Base-by-base conservation (phyloP, 176 grass and related monocot species). In the Eleusine indica region DNA sequence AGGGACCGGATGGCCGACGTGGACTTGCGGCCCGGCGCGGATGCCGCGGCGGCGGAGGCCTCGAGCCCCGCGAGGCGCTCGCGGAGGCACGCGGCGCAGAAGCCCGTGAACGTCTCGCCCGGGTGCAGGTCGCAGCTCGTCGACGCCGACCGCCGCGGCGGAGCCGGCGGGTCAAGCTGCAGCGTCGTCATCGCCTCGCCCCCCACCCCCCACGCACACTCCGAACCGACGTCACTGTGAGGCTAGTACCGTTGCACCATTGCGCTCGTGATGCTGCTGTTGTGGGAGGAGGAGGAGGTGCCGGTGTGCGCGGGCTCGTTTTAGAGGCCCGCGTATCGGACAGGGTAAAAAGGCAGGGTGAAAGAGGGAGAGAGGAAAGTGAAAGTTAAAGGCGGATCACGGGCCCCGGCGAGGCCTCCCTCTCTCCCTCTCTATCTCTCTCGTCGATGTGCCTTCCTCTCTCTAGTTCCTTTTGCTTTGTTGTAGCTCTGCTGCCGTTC, bases 61-160 rank as follows among this genome's bases (percentile, higher is more conserved):
- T 97, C 95, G 62, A 97, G 92, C 15, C 95, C 95, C 0, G 89
- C 46, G 71, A 97, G 95, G 70, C 95, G 95, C 79, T 94, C 95
- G 70, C 95, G 95, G 30, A 97, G 90, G 84, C 95, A 97, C 25
- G 95, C 89, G 58, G 86, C 69, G 85, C 95, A 97, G 90, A 97
- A 97, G 7, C 95, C 95, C 5, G 92, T 97, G 68, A 97, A 87
- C 3, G 84, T 54, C 83, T 97, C 92, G 47, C 76, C 92, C 56
- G 95, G 95, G 79, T 97, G 95, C 66, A 97, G 95, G 88, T 94
- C 90, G 67, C 95, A 97, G 80, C 69, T 87, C 5, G 92, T 92
- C 43, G 92, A 82, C 53, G 77, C 47, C 11, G 86, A 86, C 40
- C 78, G 85, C 13, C 64, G 79, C 13, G 94, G 95, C 70, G 84